phyloP scores from a whole-genome alignment of 306 rosid genomes.

The Luffa aegyptiaca region DNA sequence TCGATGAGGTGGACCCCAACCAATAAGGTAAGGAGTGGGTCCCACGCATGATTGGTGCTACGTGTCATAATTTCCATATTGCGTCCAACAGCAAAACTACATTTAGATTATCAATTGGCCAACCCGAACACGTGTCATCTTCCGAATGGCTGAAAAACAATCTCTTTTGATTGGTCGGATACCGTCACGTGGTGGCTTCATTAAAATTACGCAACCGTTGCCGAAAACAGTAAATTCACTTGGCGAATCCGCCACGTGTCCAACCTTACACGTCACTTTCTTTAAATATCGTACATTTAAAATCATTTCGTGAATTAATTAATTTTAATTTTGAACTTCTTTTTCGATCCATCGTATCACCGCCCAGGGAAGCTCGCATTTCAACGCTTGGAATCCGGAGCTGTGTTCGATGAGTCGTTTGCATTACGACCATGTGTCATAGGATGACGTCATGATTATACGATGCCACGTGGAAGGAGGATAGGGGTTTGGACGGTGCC shows the following conservation, averaged over 20 bases:
- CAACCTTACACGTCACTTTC: conserved; percentile 8
- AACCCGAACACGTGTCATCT: not conserved
- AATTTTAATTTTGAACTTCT: not conserved
- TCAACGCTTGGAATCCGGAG: not conserved
- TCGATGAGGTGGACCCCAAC: not conserved
- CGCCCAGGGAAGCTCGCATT: conserved; percentile 1
- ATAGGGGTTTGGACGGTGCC: conserved; percentile 26
- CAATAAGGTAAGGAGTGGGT: not conserved
- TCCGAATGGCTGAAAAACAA: not conserved
- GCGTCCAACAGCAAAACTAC: not conserved
- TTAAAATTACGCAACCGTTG: not conserved
- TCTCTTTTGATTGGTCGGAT: not conserved
- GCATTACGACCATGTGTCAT: not conserved
- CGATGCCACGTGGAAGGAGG: conserved; percentile 22
- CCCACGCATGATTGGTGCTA: conserved; percentile 2
- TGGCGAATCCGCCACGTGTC: not conserved
- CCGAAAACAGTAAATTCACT: not conserved
- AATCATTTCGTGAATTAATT: not conserved
- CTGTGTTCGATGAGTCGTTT: not conserved
- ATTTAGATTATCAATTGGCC: not conserved
- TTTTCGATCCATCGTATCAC: not conserved
- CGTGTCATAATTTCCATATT: conserved; percentile 10
- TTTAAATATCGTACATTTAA: conserved; percentile 2
- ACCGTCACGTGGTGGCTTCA: not conserved
- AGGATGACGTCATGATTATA: not conserved